Evolutionary conservation across 2,329 filamentous ascomycete genomes (phyloP).

Genomic region (Pezicula radicicola): DNA sequence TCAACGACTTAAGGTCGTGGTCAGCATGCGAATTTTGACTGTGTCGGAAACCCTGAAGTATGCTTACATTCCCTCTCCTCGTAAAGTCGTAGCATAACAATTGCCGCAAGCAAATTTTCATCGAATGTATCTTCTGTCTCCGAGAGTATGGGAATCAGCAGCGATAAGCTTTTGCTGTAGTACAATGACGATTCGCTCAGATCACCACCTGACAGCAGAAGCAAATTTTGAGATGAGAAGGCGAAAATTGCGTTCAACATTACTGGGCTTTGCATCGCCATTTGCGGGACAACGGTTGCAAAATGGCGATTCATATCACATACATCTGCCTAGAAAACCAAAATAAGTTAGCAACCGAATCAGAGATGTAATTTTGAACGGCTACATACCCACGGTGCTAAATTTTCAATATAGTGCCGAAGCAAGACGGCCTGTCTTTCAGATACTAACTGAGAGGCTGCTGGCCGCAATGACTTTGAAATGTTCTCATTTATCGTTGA

Average conservation of each 20-base stretch:
- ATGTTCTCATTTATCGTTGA: too few species aligned
- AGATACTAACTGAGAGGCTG: too few species aligned
- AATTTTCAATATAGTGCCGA: not conserved
- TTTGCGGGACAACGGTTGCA: slow-evolving; percentile 35
- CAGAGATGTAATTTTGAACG: not conserved
- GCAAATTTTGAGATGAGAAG: slow-evolving; percentile 32
- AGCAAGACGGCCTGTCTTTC: not conserved
- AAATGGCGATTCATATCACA: slow-evolving; percentile 40
- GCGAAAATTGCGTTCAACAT: slow-evolving; percentile 30
- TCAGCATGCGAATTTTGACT: not conserved
- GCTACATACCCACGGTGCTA: not conserved
- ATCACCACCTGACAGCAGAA: slow-evolving; percentile 21
- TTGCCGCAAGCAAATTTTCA: slow-evolving; percentile 34
- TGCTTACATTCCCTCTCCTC: slow-evolving; percentile 35
- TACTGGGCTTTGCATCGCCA: slow-evolving; percentile 35
- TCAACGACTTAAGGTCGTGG: not conserved
- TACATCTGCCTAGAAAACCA: slow-evolving; percentile 32
- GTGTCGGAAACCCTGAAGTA: not conserved
- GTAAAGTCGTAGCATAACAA: slow-evolving; percentile 35
- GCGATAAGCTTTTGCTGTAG: slow-evolving; percentile 37
- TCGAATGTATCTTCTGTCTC: slow-evolving; percentile 33
- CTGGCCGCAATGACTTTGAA: too few species aligned
- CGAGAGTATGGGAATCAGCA: slow-evolving; percentile 34
- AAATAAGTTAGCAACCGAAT: not conserved
- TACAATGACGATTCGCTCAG: slow-evolving; percentile 25